Base-by-base conservation (phyloP, 345 rosid genomes). In the Erucastrum elatum region DNA sequence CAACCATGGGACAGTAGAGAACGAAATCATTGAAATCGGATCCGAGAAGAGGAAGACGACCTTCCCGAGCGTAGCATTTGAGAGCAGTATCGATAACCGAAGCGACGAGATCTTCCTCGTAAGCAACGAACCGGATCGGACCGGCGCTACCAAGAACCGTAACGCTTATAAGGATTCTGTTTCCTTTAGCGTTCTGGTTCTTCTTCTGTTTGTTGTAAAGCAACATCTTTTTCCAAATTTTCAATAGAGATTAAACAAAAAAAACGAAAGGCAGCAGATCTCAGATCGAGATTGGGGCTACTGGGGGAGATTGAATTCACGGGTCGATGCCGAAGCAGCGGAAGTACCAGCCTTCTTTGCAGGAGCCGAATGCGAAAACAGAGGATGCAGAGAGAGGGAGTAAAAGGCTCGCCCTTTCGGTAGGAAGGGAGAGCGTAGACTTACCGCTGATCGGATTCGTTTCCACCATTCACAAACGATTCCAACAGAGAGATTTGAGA, bases 301-400 rank as follows among this genome's bases (percentile, higher is more conserved):
- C n/a, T 21, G 12, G 17, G 2, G 2, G 21, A 61, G n/a, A 9
- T 49, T 49, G 10, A 2, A 5, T 9, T 87, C 84, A 93, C 70
- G 99, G 99, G 94, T 96, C 97, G 83, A 90, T 79, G 81, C 98
- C 96, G 75, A 87, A 81, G 96, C 99, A 93, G 90, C 97, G 97
- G 46, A 84, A 91, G 94, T 93, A 96, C 99, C 99, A 96, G 91
- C 93, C 97, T 82, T 90, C 92, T 83, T 91, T 96, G 95, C 99
- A 93, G 63, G 99, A 93, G 13, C 92, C 99, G 84, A 93, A 95
- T 16, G 96, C 85, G 78, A 90, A 95, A 84, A 85, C 87, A 80
- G 86, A 83, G 66, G 90, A 84, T 1, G 76, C 66, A 21, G 87
- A 84, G 59, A 81, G 85, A 62, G 85, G 72, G 13, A 82, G 75